Conservation (phyloP, 2,329 filamentous ascomycete species). For the Akanthomyces uredinophilus region DNA sequence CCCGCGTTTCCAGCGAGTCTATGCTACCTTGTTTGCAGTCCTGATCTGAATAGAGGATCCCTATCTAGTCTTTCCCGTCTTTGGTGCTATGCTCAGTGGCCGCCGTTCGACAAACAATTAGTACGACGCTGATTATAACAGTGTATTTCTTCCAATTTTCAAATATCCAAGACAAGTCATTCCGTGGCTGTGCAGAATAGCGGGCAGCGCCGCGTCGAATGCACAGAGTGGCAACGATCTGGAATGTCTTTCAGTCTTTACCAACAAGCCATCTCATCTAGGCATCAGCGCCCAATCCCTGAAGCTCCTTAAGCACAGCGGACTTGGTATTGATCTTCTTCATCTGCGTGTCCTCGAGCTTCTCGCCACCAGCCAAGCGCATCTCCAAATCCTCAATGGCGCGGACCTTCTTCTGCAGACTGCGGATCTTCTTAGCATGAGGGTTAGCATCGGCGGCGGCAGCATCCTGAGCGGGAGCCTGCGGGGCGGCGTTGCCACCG, state of each 20-base stretch:
- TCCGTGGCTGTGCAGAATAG: neutral
- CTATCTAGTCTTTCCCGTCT: neutral
- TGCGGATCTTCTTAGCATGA: conserved; percentile 91
- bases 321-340: conserved; percentile 95
- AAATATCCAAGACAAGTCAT: conserved; percentile 11
- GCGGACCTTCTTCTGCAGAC: conserved; percentile 92
- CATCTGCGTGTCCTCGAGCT: conserved; percentile 95
- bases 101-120: neutral
- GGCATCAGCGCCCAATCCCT: conserved; percentile 43
- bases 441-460: conserved; percentile 55
- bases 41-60: conserved; percentile 2
- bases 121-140: neutral
- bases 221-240: neutral
- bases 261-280: neutral
- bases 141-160: neutral
- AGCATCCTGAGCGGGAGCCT: conserved; percentile 27
- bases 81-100: neutral
- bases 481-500: conserved; percentile 21
- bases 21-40: conserved; percentile 14
- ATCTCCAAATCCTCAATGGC: conserved; percentile 98
- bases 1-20: conserved; percentile 16
- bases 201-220: neutral
- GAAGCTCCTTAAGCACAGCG: conserved; percentile 76
- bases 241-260: neutral
- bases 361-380: conserved; percentile 89